Percentiles rank a stretch among this genome's conserved stretches.
Evolutionary conservation across 208 protist species (phyloP).

Genomic region (Acanthamoeba castellanii): DNA sequence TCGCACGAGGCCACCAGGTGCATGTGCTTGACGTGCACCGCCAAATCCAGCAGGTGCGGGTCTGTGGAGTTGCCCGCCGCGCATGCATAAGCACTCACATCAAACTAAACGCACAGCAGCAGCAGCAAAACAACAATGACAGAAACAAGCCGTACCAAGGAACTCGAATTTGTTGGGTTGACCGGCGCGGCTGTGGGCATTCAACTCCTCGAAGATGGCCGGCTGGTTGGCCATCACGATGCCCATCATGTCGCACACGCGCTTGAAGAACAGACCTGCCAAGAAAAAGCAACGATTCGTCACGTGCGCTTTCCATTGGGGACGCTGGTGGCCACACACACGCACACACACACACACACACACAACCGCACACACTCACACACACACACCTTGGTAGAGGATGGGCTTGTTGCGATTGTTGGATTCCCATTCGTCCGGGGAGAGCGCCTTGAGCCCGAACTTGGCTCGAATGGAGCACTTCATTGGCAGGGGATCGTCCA

Average conservation of each 20-base stretch:
- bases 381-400: conserved; percentile 48
- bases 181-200: neutral
- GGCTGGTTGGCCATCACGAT: conserved; percentile 62
- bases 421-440: conserved; percentile 53
- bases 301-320: neutral
- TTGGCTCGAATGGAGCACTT: conserved; percentile 66
- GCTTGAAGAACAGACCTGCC: conserved; percentile 55
- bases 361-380: too few species aligned
- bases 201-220: conserved; percentile 60
- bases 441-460: conserved; percentile 33
- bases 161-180: conserved; percentile 69
- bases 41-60: conserved; percentile 67
- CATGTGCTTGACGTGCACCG: conserved; percentile 72
- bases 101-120: neutral
- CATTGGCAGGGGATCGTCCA: conserved; percentile 26
- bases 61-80: conserved; percentile 20
- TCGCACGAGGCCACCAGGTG: conserved; percentile 63
- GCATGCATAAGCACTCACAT: neutral
- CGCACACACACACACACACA: too few species aligned
- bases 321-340: neutral
- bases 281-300: neutral
- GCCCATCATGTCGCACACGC: conserved; percentile 69
- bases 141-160: neutral
- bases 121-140: neutral
- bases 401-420: conserved; percentile 40